Conservation (phyloP, 2,329 filamentous ascomycete species). For the Bipolaris zeicola region DNA sequence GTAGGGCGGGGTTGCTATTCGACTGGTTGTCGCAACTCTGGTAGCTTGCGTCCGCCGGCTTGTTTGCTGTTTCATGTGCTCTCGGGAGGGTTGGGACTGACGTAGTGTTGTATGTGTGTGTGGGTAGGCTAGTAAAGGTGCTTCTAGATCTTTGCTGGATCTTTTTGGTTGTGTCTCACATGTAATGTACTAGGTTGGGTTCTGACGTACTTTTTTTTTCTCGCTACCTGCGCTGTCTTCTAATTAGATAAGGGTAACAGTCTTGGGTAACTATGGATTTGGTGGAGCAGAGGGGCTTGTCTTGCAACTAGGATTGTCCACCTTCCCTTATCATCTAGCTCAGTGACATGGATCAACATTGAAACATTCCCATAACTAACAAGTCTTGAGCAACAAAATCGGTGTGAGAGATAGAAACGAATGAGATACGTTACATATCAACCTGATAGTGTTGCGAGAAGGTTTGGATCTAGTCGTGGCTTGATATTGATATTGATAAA, state of each 20-base stretch:
- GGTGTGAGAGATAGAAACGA: background rate
- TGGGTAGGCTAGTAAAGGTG: background rate
- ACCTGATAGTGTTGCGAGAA: background rate
- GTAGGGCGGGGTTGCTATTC: slow-evolving; percentile 3
- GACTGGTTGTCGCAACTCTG: background rate
- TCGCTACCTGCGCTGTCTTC: background rate
- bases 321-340: background rate
- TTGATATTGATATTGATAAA: background rate
- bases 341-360: background rate
- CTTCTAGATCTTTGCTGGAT: background rate
- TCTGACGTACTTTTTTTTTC: background rate
- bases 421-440: background rate
- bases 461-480: background rate
- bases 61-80: background rate
- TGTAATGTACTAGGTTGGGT: background rate
- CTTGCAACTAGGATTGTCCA: background rate
- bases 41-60: background rate
- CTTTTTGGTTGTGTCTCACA: background rate
- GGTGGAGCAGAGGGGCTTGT: background rate
- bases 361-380: background rate
- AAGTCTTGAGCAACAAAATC: background rate
- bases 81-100: background rate
- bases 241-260: no score
- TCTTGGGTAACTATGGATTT: no score
- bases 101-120: background rate